These are phyloP conservation scores for Spathaspora sp. DNA, from an alignment of 1,139 yeast genomes.

Conservation along the genomic window DNA sequence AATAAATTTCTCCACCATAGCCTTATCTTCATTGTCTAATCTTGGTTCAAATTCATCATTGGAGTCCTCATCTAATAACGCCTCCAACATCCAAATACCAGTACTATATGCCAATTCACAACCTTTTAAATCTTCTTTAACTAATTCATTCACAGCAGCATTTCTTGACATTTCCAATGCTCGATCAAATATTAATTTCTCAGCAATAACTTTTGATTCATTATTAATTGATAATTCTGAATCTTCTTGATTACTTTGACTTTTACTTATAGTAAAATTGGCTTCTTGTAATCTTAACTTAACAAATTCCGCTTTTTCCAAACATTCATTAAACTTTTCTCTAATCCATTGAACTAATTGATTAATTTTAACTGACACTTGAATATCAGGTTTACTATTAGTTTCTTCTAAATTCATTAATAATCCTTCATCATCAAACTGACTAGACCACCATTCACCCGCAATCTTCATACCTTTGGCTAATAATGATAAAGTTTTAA, in stretches of 20 bases:
- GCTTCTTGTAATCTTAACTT: conserved; percentile 57
- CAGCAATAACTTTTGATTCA: conserved; percentile 54
- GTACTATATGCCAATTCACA: conserved; percentile 91
- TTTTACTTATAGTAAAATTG: conserved; percentile 25
- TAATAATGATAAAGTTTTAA: conserved; percentile 75
- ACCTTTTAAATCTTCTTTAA: conserved; percentile 69
- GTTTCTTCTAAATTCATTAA: conserved; percentile 2
- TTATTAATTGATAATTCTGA: conserved; percentile 2
- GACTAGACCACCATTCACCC: conserved; percentile 78
- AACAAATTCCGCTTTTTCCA: conserved; percentile 84
- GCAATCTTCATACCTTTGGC: conserved; percentile 87
- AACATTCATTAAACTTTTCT: conserved; percentile 81
- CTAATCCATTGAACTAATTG: conserved; percentile 92
- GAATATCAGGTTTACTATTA: conserved; percentile 11
- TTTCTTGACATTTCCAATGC: conserved; percentile 90
- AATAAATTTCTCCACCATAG: conserved; percentile 74
- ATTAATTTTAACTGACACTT: conserved; percentile 51
- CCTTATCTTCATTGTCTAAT: conserved; percentile 69
- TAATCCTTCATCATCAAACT: conserved; percentile 22
- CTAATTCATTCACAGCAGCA: conserved; percentile 86
- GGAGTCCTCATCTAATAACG: conserved; percentile 54
- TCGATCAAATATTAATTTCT: conserved; percentile 83
- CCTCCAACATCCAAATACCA: conserved; percentile 93
- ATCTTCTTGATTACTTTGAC: conserved; percentile 2
- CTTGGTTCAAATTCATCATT: conserved; percentile 29